Percentiles rank a stretch among this genome's conserved stretches.
These are phyloP conservation scores for Cetradonia linearis DNA, from an alignment of 495 filamentous ascomycete genomes.

Conservation along the genomic window DNA sequence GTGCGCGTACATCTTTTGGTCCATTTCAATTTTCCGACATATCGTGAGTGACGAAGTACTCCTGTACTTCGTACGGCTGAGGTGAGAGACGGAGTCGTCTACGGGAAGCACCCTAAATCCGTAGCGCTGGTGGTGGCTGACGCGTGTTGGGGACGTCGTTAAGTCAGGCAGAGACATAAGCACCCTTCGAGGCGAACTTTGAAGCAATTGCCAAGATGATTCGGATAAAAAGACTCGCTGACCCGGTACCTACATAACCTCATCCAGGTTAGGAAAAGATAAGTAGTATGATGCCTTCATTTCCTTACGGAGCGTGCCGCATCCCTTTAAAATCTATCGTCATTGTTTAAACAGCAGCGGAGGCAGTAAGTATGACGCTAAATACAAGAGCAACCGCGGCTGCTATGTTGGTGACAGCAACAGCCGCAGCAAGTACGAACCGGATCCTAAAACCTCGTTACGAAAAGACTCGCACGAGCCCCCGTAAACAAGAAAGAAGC, in stretches of 20 bases:
- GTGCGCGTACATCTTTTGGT: too few relatives aligned
- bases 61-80: neutral
- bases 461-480: neutral
- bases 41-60: neutral
- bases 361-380: neutral
- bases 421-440: neutral
- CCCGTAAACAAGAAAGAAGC: neutral
- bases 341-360: too few relatives aligned
- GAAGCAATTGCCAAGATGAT: too few relatives aligned
- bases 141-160: too few relatives aligned
- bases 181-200: neutral
- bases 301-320: too few relatives aligned
- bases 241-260: too few relatives aligned
- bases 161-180: too few relatives aligned
- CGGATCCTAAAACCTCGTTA: neutral
- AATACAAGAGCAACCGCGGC: neutral
- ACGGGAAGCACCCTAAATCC: neutral
- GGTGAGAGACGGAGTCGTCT: neutral
- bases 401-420: neutral
- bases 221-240: too few relatives aligned
- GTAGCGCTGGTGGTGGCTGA: neutral
- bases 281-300: too few relatives aligned
- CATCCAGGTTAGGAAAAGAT: too few relatives aligned
- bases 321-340: too few relatives aligned
- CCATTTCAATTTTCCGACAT: too few relatives aligned